A percentile compares a stretch with the other conserved stretches of the same genome.
Conservation (phyloP, 805 yeast genomes). For the Candida pseudoglaebosa region DNA sequence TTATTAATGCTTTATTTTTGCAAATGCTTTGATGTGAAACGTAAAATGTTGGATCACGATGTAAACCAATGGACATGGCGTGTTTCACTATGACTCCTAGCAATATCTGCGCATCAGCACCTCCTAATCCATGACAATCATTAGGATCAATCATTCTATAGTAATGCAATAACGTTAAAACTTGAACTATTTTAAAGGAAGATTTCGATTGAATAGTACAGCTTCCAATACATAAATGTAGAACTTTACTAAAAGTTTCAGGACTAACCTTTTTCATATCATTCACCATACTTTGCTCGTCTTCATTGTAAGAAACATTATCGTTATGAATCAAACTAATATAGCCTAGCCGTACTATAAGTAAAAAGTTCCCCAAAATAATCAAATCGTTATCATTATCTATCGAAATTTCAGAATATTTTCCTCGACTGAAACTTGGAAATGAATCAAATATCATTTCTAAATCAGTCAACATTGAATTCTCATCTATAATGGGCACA, state of each 20-base stretch:
- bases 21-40: constrained; percentile 26
- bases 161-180: constrained; percentile 27
- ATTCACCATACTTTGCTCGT: constrained; percentile 23
- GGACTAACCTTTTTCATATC: constrained; percentile 29
- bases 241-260: constrained; percentile 24
- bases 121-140: constrained; percentile 40
- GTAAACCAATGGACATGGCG: constrained; percentile 37
- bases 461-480: constrained; percentile 22
- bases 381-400: constrained; percentile 29
- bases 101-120: constrained; percentile 35
- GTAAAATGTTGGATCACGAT: constrained; percentile 36
- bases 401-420: constrained; percentile 19
- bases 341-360: constrained; percentile 33
- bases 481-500: constrained; percentile 32
- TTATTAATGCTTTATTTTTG: constrained; percentile 21
- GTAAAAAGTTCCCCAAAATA: constrained; percentile 25
- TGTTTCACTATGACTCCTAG: constrained; percentile 35
- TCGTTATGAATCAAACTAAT: constrained; percentile 36
- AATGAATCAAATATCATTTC: constrained; percentile 20
- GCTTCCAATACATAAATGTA: constrained; percentile 33
- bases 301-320: constrained; percentile 19
- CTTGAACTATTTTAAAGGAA: constrained; percentile 33
- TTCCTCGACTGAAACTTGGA: constrained; percentile 15
- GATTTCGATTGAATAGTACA: constrained; percentile 26
- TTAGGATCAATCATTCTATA: constrained; percentile 38